These are phyloP conservation scores for Claviceps sorghi DNA, from an alignment of 2,329 filamentous ascomycete species.

Conservation along the genomic window DNA sequence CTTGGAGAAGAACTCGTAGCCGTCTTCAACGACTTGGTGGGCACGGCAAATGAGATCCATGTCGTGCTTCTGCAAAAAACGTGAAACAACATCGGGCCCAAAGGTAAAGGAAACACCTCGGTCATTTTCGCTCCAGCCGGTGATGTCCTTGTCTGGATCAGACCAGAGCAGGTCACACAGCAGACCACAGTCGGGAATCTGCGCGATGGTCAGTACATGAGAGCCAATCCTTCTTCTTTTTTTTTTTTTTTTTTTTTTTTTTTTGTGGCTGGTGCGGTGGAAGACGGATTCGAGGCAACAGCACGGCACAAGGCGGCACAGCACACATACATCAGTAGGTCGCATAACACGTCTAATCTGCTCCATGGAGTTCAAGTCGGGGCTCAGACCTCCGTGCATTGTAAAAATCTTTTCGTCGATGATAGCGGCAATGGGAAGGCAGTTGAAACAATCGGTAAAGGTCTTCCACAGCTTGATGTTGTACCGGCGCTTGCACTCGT, in stretches of 20 bases:
- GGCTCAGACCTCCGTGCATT: conserved; percentile 96
- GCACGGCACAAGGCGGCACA: not conserved
- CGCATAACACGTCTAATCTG: conserved; percentile 98
- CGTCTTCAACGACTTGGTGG: conserved; percentile 96
- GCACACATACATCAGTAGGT: conserved; percentile 81
- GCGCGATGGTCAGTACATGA: conserved; percentile 10
- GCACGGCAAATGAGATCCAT: conserved; percentile 99
- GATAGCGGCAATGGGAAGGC: conserved; percentile 91
- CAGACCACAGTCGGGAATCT: conserved; percentile 96
- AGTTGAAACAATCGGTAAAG: conserved; percentile 99
- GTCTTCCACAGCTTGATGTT: conserved; percentile 99
- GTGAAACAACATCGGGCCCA: conserved; percentile 88
- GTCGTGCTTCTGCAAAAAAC: conserved; percentile 97
- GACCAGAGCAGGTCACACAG: conserved; percentile 98
- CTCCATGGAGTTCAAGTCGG: conserved; percentile 98
- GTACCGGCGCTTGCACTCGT: conserved; percentile 97
- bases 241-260: not conserved
- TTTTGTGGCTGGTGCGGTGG: too few relatives aligned
- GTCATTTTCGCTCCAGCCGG: conserved; percentile 98
- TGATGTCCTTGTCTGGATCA: conserved; percentile 97
- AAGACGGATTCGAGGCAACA: not conserved
- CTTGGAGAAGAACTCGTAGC: conserved; percentile 99
- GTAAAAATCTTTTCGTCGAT: conserved; percentile 99
- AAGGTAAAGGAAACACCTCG: conserved; percentile 98
- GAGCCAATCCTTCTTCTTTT: too few relatives aligned